Percentiles rank a stretch among this genome's conserved stretches.
phyloP scores from a whole-genome alignment of 345 rosid species.

The Toxicodendron radicans region DNA sequence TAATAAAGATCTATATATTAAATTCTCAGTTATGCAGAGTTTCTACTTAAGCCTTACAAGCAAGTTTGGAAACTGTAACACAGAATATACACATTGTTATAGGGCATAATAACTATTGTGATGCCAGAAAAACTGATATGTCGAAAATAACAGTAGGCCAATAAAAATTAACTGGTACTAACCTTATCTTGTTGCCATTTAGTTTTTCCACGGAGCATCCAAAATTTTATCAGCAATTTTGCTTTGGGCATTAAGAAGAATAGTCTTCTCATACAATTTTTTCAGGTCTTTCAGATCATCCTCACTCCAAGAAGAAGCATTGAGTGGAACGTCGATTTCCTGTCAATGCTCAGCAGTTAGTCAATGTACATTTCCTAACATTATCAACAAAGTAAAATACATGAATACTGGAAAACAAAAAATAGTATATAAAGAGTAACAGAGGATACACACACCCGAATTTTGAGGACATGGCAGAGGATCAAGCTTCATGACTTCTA shows the following conservation, averaged over 20 bases:
- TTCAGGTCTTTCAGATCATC: conserved; percentile 79
- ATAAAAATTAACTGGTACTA: conserved; percentile 16
- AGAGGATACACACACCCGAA: conserved; percentile 78
- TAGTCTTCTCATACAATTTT: conserved; percentile 85
- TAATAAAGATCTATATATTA: background rate
- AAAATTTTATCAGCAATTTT: conserved; percentile 78
- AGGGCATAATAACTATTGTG: background rate
- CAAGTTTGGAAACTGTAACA: background rate
- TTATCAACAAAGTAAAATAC: background rate
- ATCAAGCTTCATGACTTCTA: conserved; percentile 67
- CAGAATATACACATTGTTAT: background rate
- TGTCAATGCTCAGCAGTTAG: conserved; percentile 36
- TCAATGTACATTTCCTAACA: background rate
- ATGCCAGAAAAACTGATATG: background rate
- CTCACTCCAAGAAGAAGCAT: conserved; percentile 82
- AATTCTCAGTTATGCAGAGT: background rate
- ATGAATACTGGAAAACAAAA: conserved; percentile 3
- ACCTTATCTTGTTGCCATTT: conserved; percentile 97
- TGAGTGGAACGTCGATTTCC: conserved; percentile 84
- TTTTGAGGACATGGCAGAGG: conserved; percentile 88
- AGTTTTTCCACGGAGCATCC: conserved; percentile 84
- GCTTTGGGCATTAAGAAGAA: conserved; percentile 92
- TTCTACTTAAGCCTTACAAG: background rate
- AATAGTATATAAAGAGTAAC: background rate
- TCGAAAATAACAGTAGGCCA: background rate